Conservation (phyloP, 1,284 basidiomycete species). For the Testicularia cyperi region DNA sequence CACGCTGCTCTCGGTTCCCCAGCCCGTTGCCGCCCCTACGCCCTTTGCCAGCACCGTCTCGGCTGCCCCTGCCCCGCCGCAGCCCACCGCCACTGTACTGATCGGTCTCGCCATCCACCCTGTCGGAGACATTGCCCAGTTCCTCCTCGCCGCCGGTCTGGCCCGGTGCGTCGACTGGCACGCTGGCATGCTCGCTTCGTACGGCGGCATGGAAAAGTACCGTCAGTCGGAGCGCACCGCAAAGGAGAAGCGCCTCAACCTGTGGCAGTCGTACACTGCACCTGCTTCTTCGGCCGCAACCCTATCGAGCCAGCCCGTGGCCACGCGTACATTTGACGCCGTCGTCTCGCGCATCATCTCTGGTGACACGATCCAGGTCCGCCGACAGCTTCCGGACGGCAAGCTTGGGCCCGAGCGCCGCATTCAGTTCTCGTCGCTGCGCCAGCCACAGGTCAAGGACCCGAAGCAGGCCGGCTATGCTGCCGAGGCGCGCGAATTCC, state of each 20-base stretch:
- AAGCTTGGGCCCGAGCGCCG: constrained; percentile 70
- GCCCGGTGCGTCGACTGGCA: constrained; percentile 97
- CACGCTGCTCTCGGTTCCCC: constrained; percentile 80
- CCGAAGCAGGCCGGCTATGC: constrained; percentile 85
- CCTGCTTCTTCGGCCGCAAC: constrained; percentile 27
- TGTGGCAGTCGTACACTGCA: constrained; percentile 71
- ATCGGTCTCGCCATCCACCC: constrained; percentile 91
- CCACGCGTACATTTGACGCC: constrained; percentile 66
- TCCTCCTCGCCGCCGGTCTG: constrained; percentile 78
- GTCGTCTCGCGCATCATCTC: constrained; percentile 86
- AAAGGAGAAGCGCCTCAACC: constrained; percentile 75
- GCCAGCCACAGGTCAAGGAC: constrained; percentile 71
- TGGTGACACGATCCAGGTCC: constrained; percentile 75
- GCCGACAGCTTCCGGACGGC: constrained; percentile 60
- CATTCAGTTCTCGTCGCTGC: constrained; percentile 83
- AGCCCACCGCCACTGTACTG: constrained; percentile 69
- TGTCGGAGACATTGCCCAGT: constrained; percentile 89
- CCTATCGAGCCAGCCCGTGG: constrained; percentile 27
- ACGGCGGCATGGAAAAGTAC: constrained; percentile 64
- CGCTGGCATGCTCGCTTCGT: constrained; percentile 81
- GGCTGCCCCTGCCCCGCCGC: constrained; percentile 63
- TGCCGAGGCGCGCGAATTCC: constrained; percentile 77
- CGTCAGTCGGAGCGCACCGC: constrained; percentile 80
- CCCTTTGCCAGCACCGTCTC: constrained; percentile 68
- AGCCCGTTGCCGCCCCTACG: constrained; percentile 66